Evolutionary conservation across 129 eudicot species (phyloP).

Genomic region (Saussurea involucrata): DNA sequence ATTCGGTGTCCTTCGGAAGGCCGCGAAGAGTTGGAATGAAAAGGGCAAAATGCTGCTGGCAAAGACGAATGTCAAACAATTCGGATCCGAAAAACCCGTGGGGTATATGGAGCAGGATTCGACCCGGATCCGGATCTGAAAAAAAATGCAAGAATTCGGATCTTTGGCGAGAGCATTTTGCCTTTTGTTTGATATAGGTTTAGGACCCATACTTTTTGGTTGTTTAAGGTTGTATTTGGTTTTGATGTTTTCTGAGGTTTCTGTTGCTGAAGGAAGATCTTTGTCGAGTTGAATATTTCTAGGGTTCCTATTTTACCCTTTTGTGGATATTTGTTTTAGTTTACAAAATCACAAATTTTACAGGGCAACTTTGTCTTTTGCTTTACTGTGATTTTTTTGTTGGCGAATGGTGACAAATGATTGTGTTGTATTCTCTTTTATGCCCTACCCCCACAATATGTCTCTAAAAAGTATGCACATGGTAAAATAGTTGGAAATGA

Average conservation of each 20-base stretch:
- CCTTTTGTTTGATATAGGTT: slow-evolving; percentile 28
- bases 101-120: background rate
- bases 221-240: slow-evolving; percentile 17
- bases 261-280: slow-evolving; percentile 13
- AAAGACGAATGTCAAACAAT: slow-evolving; percentile 9
- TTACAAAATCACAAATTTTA: slow-evolving; percentile 17
- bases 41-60: slow-evolving; percentile 28
- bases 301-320: slow-evolving; percentile 20
- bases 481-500: background rate
- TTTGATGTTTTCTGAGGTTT: slow-evolving; percentile 15
- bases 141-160: background rate
- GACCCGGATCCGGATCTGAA: background rate
- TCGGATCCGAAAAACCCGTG: background rate
- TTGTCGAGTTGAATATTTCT: slow-evolving; percentile 8
- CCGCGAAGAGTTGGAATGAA: slow-evolving; percentile 57
- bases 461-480: background rate
- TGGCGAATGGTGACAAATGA: background rate
- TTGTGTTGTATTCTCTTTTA: background rate
- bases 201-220: slow-evolving; percentile 29
- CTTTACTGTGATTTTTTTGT: background rate
- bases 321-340: slow-evolving; percentile 23
- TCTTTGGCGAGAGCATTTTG: slow-evolving; percentile 41
- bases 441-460: background rate
- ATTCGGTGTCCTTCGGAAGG: slow-evolving; percentile 76
- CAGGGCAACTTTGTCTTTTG: slow-evolving; percentile 19